Evolutionary conservation across 257 asterid genomes (phyloP).

Genomic region (Solanum bukasovii): DNA sequence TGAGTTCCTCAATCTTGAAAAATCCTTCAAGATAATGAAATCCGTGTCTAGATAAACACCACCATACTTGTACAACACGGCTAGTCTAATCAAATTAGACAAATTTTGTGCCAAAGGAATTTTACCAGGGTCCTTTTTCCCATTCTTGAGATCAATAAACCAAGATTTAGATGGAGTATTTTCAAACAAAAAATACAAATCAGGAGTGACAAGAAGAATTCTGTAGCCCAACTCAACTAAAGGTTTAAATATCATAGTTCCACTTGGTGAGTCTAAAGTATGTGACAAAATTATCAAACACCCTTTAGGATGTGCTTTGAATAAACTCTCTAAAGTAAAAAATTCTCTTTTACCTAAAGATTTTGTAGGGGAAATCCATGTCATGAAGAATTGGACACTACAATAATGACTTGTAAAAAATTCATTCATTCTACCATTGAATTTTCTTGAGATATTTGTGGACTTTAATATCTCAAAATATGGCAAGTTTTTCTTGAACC

Average conservation of each 20-base stretch:
- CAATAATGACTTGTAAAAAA: not conserved
- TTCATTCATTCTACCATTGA: not conserved
- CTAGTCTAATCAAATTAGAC: constrained; percentile 58
- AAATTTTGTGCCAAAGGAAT: constrained; percentile 54
- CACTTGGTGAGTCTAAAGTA: constrained; percentile 41
- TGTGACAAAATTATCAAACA: constrained; percentile 50
- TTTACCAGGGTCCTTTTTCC: constrained; percentile 37
- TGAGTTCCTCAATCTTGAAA: constrained; percentile 40
- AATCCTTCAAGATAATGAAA: constrained; percentile 43
- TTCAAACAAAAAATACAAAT: constrained; percentile 18
- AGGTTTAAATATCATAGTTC: constrained; percentile 25
- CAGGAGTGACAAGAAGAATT: constrained; percentile 31
- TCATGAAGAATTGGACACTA: constrained; percentile 12
- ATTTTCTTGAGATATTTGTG: not conserved
- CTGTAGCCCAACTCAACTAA: constrained; percentile 28
- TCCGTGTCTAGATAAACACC: constrained; percentile 64
- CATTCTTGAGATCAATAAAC: constrained; percentile 38
- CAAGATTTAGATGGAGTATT: constrained; percentile 49
- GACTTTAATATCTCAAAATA: not conserved
- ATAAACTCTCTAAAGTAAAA: constrained; percentile 38
- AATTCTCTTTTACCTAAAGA: constrained; percentile 32
- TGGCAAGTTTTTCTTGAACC: constrained; percentile 1
- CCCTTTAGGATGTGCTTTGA: constrained; percentile 33
- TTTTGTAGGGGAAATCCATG: constrained; percentile 12
- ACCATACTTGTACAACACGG: constrained; percentile 50